Evolutionary conservation across 306 rosid species (phyloP).

Genomic region (Fragaria vesca): DNA sequence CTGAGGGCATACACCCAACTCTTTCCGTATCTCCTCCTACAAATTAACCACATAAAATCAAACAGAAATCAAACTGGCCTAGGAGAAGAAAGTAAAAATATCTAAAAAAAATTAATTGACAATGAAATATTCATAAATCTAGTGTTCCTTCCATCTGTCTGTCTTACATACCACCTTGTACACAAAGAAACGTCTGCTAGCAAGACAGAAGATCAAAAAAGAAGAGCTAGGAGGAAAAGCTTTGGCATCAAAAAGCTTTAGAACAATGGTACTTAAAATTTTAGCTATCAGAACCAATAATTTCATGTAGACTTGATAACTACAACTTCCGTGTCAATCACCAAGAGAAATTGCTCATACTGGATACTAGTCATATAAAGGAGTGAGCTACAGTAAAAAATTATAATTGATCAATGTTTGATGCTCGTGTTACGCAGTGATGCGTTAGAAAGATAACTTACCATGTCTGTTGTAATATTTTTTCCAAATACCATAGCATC

Average conservation of each 20-base stretch:
- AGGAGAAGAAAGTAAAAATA: neutral
- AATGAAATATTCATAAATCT: neutral
- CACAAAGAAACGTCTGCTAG: neutral
- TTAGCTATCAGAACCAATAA: neutral
- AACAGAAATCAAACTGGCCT: neutral
- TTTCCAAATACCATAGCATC: constrained; percentile 93
- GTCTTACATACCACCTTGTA: neutral
- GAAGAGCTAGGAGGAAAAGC: neutral
- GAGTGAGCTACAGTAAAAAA: neutral
- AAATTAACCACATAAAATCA: constrained; percentile 19
- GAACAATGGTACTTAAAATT: neutral
- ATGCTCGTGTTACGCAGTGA: neutral
- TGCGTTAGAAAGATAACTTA: constrained; percentile 25
- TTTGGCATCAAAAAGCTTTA: neutral
- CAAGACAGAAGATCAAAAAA: neutral
- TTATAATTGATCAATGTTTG: neutral
- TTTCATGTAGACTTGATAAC: neutral
- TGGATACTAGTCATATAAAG: neutral
- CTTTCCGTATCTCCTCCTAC: constrained; percentile 95
- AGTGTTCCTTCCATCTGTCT: neutral
- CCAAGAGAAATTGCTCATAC: neutral
- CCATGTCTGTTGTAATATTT: constrained; percentile 74
- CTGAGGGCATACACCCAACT: constrained; percentile 95
- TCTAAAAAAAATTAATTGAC: neutral
- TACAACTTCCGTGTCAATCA: neutral